Evolutionary conservation across 192 early-diverging fungal genomes (phyloP), one percentile per base, ranked within the genome.

Genomic region (Backusella australiensis): DNA sequence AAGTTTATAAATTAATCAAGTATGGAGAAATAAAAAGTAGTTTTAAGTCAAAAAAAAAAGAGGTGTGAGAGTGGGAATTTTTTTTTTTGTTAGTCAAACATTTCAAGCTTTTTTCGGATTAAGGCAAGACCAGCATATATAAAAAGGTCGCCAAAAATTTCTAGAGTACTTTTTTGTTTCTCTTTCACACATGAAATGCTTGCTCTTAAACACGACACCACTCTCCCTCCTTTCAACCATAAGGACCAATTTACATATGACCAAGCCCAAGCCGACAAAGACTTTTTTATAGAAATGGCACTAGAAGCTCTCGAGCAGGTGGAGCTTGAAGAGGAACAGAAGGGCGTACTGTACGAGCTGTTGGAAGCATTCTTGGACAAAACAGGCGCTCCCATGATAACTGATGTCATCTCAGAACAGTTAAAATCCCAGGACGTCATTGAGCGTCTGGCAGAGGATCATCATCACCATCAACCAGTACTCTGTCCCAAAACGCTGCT

Each of bases 401-500:
- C 75, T 2, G 76, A 46, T 32, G 76, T 74, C 17, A 77, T 81
- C 52, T 63, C 67, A 29, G 73, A 81, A 53, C 80, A 81, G n/a
- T 41, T 81, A 15, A 76, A 76, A 17, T 77, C 76, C 35, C 80
- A 81, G 36, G 80, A 81, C 39, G 75, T 81, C 41, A 81, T 81
- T 32, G 80, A 81, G 75, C 72, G 72, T 44, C 65, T 77, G 6
- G 80, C 80, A 11, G 80, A 81, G 42, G 29, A 59, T 23, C 46
- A 63, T 63, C 41, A 44, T 21, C 6, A 23, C 26, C n/a, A 41
- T 26, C 21, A 21, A 39, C 38, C 38, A 39, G 38, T 39, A 3
- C 38, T 39, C 38, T 39, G 38, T 3, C 19, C 8, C 21, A 56
- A 21, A n/a, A 56, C 11, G n/a, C 19, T 21, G 5, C 21, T 56